These are phyloP conservation scores for Pleurotus pulmonarius DNA, from an alignment of 768 basidiomycete species.

Conservation along the genomic window DNA sequence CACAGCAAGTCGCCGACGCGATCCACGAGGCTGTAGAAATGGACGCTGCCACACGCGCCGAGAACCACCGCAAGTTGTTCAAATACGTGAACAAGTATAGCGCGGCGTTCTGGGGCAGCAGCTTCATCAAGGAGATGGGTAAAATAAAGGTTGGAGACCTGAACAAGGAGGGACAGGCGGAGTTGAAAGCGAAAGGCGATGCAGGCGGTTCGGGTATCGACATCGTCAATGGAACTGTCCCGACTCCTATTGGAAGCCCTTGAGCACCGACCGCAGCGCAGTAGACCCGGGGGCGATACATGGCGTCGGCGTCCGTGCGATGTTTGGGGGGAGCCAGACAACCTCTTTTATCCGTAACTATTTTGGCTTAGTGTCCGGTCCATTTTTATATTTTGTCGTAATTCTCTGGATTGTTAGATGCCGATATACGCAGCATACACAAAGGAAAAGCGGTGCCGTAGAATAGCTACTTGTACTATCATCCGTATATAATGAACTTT, in stretches of 20 bases:
- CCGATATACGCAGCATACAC: background rate
- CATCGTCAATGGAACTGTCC: slow-evolving; percentile 33
- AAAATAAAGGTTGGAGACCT: slow-evolving; percentile 44
- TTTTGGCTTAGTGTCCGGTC: background rate
- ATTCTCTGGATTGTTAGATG: background rate
- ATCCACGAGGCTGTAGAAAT: slow-evolving; percentile 94
- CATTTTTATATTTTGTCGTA: background rate
- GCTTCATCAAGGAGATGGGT: slow-evolving; percentile 84
- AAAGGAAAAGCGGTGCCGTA: background rate
- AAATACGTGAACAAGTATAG: slow-evolving; percentile 96
- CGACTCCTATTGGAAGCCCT: slow-evolving; percentile 13
- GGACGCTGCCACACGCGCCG: slow-evolving; percentile 75
- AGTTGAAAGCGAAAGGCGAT: slow-evolving; percentile 28
- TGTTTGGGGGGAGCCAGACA: no score
- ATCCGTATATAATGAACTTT: background rate
- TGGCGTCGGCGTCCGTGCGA: background rate
- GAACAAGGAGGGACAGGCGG: slow-evolving; percentile 32
- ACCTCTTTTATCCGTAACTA: background rate
- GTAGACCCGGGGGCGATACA: background rate
- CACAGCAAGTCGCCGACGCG: slow-evolving; percentile 97
- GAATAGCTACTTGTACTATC: slow-evolving; percentile 1
- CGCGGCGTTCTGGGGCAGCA: slow-evolving; percentile 88
- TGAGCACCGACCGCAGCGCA: background rate
- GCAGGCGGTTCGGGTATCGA: slow-evolving; percentile 31
- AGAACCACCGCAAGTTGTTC: slow-evolving; percentile 94